Base-by-base conservation (phyloP, 345 rosid genomes). In the Euphorbia lathyris region DNA sequence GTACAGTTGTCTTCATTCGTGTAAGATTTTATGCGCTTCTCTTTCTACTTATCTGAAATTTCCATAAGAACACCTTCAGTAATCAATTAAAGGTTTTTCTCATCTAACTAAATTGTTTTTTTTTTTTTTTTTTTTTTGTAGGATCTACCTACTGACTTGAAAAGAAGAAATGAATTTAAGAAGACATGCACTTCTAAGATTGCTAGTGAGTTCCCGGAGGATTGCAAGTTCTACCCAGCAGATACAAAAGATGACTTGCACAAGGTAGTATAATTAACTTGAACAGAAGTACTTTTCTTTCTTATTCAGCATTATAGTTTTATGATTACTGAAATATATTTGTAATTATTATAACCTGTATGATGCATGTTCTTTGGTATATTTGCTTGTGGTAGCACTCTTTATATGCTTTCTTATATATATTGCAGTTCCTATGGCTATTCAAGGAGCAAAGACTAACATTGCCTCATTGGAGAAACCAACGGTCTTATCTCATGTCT, bases 241-340 rank as follows among this genome's bases (percentile, higher is more conserved):
- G 97, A 94, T 83, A 90, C 95, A 17, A 88, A 78, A 83, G 96
- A 91, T 62, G 98, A 94, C 62, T 78, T 94, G 87, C 96, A 87
- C 72, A 91, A 94, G 97, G 98, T 94, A 63, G 17, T 51, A 16
- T 26, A 42, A n/a, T 6, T 45, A 34, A 22, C 16, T 51, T 42
- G 29, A 22, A 63, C 3, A 34, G 47, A 23, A 66, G 30, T 63
- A 17, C 56, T 30, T 61, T 47, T 17, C 32, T 13, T 14, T 17
- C 61, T 45, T 27, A 8, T 34, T 66, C 3, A 25, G 36, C 57
- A 38, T 36, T 64, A 30, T 48, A 52, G 17, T 38, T 26, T 34
- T 70, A 10, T 25, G 0, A 52, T 29, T n/a, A 58, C 12, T 16
- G 11, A 22, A 25, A 47, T 53, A 34, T 27, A 64, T 51, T 4